Percentiles rank a stretch among this genome's conserved stretches.
Evolutionary conservation across 257 asterid species (phyloP).

Genomic region (Solanum pinnatisectum): DNA sequence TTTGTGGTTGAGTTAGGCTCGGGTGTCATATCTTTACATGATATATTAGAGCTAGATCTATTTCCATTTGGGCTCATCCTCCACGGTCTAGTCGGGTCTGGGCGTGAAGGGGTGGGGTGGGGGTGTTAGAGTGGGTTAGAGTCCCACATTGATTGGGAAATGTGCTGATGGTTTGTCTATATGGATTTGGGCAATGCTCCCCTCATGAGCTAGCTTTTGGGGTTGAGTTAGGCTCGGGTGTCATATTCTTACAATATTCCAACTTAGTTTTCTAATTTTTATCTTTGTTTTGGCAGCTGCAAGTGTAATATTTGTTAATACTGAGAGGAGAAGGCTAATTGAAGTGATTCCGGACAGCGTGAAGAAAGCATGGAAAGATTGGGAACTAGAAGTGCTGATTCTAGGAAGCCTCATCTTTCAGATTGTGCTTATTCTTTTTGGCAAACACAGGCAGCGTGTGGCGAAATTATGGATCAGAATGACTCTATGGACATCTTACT

Average conservation of each 20-base stretch:
- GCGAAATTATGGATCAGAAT: conserved; percentile 26
- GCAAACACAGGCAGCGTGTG: conserved; percentile 30
- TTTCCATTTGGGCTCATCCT: background rate
- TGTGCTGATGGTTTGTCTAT: no score
- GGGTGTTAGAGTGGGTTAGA: no score
- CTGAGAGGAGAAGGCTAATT: conserved; percentile 20
- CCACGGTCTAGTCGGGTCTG: background rate
- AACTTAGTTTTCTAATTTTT: background rate
- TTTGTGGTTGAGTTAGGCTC: background rate
- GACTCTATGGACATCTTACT: conserved; percentile 35
- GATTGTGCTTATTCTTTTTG: conserved; percentile 17
- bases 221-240: no score
- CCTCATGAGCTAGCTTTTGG: no score
- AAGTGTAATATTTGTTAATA: conserved; percentile 7
- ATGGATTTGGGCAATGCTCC: no score
- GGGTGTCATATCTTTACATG: background rate
- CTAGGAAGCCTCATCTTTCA: conserved; percentile 32
- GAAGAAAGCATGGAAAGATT: conserved; percentile 11
- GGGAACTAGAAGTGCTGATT: conserved; percentile 30
- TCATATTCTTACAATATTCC: no score
- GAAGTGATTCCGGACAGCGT: conserved; percentile 11
- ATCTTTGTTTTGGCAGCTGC: conserved; percentile 12
- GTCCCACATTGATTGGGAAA: no score
- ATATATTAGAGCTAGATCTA: background rate
- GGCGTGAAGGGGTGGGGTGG: no score